Base-by-base conservation (phyloP, 2,329 filamentous ascomycete species). In the Aspergillus ochraceoroseus region DNA sequence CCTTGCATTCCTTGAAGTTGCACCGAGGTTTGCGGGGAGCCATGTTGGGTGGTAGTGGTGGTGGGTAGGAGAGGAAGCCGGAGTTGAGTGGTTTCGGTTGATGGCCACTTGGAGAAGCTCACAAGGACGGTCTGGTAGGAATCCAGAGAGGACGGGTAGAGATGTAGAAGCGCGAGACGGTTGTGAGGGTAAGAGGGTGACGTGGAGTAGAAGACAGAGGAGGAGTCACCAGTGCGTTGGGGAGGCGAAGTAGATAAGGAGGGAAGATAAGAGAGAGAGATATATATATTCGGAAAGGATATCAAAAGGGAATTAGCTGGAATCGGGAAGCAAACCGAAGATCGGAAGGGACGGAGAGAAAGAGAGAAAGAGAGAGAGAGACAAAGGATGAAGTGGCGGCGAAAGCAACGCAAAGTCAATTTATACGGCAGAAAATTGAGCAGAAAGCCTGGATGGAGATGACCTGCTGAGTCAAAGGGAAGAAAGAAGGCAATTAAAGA, bases 1-100 rank as follows among this genome's bases (percentile, higher is more conserved):
- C 82, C 63, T 81, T 87, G 80, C 92, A 96, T 55, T 88, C 82
- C 69, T 90, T 89, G 72, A 86, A 88, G 51, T 76, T 83, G 75
- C 92, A 96, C 56, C 85, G 82, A 47, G 77, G 77, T 53, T 82
- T 67, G 30, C 79, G 77, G 14, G 77, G 64, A 60, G 64, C 56
- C 58, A 64, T 65, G 49, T 39, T 61, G 63, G 40, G 25, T 27
- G 29, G 17, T 12, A 13, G 27, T 20, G 22, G 33, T 43, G 34
- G 34, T 22, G 37, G 35, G 38, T 43, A 38, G 39, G 37, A 25
- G 33, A 26, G 41, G 30, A 30, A 13, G 40, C 46, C 45, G 49
- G 42, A 41, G 39, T 39, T 37, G 41, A 27, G 27, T 36, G 35
- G 12, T 7, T 14, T 31, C 11, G 17, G 18, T 36, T 26, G 22